Evolutionary conservation across 768 basidiomycete species (phyloP), one percentile per base, ranked within the genome.

Genomic region (Boletus rex-veris): DNA sequence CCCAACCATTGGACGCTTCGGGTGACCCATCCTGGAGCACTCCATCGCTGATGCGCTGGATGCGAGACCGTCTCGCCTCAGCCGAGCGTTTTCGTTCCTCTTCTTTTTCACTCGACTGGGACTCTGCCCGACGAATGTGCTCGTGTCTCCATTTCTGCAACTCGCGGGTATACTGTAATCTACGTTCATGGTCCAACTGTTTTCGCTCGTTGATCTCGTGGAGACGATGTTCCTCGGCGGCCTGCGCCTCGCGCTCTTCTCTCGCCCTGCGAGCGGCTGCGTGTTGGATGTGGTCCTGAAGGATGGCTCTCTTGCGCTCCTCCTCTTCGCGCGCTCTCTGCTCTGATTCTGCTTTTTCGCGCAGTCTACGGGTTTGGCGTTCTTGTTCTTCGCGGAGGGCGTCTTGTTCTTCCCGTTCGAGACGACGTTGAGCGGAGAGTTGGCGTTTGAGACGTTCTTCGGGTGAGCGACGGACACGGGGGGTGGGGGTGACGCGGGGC

Each of bases 71-170:
- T 47, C 70, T 61, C 35, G 65, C 77, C 10, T 71, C 69, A 35
- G 73, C 77, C 36, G 73, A 75, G 45, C 64, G 69, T 51, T 65
- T 73, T 46, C 73, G 74, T 18, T 66, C 63, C 45, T 80, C 78
- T 37, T 77, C 76, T 35, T 74, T 73, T 38, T 73, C 75, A 58
- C 72, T 74, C 28, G 74, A 74, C 40, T 75, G 71, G 19, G 79
- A 77, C 45, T 79, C 77, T 3, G 67, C 72, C 31, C 75, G 71
- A 28, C 71, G 67, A 4, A 76, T 71, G 56, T 81, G 79, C 38
- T 80, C 78, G 45, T 64, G 66, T 24, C 82, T 71, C 83, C 82
- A 82, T 45, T 75, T 68, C 53, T 83, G 83, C 52, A 80, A 53
- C 55, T 74, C 74, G 18, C 70, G 73, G 50, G 81, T 78, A 57